phyloP scores from a whole-genome alignment of 345 rosid genomes.

The Barbarea vulgaris region DNA sequence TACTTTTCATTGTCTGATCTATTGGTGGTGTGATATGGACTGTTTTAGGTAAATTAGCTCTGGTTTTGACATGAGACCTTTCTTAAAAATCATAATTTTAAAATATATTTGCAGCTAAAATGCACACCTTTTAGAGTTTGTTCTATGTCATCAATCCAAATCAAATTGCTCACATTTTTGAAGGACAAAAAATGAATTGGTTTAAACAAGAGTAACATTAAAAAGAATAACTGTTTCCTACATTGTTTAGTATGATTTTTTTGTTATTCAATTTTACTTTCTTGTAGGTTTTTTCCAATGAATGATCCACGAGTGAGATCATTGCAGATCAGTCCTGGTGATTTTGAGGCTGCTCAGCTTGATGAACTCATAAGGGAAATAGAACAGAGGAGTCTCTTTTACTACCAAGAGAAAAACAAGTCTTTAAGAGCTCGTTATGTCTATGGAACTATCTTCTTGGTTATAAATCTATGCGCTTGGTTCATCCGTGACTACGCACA shows the following conservation, averaged over 20 bases:
- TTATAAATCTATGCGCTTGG: slow-evolving; percentile 77
- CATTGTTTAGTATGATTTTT: neutral
- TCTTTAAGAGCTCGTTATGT: slow-evolving; percentile 65
- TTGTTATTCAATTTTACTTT: neutral
- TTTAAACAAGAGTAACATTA: neutral
- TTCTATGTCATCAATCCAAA: neutral
- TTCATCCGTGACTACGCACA: slow-evolving; percentile 86
- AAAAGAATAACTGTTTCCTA: slow-evolving; percentile 1
- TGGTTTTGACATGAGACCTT: neutral
- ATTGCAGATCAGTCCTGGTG: slow-evolving; percentile 33
- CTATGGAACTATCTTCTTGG: slow-evolving; percentile 71
- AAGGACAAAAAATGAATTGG: neutral
- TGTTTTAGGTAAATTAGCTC: neutral
- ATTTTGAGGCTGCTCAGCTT: slow-evolving; percentile 42
- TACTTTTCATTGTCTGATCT: neutral
- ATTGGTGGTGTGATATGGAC: neutral
- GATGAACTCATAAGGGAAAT: slow-evolving; percentile 32
- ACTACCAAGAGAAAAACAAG: slow-evolving; percentile 48
- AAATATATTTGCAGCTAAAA: neutral
- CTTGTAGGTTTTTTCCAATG: slow-evolving; percentile 24
- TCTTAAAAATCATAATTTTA: neutral
- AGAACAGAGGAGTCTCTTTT: slow-evolving; percentile 39
- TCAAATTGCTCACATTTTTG: too few relatives aligned
- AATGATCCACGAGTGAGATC: slow-evolving; percentile 17
- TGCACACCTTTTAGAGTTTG: neutral